Percentiles rank a stretch among this genome's conserved stretches.
phyloP scores from a whole-genome alignment of 2,329 filamentous ascomycete genomes.

The Epichloe gansuensis region DNA sequence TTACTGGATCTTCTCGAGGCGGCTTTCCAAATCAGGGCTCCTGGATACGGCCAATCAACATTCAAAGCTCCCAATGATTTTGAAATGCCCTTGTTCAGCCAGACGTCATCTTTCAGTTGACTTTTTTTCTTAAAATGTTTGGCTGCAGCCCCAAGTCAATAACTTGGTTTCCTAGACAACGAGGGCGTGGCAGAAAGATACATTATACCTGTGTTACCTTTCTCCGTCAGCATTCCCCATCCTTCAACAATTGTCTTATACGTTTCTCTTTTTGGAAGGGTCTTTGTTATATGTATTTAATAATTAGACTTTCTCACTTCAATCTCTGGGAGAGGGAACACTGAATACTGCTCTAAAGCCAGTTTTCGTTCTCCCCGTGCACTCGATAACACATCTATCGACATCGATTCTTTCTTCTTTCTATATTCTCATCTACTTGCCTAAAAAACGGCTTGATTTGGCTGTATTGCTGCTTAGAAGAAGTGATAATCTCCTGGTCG shows the following conservation, averaged over 20 bases:
- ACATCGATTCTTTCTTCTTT: not conserved
- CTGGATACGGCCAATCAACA: not conserved
- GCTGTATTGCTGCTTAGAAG: not conserved
- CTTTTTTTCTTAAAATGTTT: too few relatives aligned
- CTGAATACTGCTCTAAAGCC: not conserved
- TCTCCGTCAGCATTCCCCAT: too few relatives aligned
- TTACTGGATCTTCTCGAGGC: not conserved
- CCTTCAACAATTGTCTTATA: too few relatives aligned
- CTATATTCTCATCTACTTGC: not conserved
- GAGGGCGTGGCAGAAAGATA: too few relatives aligned
- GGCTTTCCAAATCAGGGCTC: not conserved
- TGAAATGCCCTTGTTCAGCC: not conserved
- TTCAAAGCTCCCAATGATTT: not conserved
- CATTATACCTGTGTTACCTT: too few relatives aligned
- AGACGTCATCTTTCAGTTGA: not conserved
- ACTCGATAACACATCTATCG: not conserved
- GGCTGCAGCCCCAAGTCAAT: too few relatives aligned
- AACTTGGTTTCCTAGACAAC: too few relatives aligned
- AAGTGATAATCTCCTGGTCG: not conserved
- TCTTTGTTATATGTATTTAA: too few relatives aligned
- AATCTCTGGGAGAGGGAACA: not conserved
- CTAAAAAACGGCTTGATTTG: not conserved
- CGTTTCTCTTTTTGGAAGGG: too few relatives aligned
- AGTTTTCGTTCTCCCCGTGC: not conserved
- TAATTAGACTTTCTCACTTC: too few relatives aligned